These are phyloP conservation scores for Turnera subulata DNA, from an alignment of 345 rosid species.

Conservation along the genomic window DNA sequence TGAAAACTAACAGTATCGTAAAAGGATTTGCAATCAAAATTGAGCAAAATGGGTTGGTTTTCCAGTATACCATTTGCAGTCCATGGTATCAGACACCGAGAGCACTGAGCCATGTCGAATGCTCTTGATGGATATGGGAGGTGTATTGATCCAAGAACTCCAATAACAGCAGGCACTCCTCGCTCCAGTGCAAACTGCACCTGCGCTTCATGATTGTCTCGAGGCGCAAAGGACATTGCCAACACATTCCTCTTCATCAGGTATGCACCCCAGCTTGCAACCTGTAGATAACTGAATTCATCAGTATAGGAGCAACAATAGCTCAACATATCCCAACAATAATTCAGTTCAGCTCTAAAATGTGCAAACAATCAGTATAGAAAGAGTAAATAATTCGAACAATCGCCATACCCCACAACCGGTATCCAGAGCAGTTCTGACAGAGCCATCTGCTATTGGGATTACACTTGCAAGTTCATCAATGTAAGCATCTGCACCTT, in stretches of 20 bases:
- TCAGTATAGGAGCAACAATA: conserved; percentile 9
- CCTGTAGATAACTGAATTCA: conserved; percentile 38
- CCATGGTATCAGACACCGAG: conserved; percentile 96
- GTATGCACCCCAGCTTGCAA: conserved; percentile 99
- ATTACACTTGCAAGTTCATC: conserved; percentile 84
- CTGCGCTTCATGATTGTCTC: conserved; percentile 97
- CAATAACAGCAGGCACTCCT: conserved; percentile 90
- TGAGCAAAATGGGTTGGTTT: too few relatives aligned
- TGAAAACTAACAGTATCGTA: too few relatives aligned
- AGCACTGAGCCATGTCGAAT: conserved; percentile 98
- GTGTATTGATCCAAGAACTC: conserved; percentile 80
- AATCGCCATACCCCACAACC: conserved; percentile 83
- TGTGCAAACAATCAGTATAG: background rate
- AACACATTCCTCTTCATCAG: conserved; percentile 78
- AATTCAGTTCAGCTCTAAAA: background rate
- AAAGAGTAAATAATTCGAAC: background rate
- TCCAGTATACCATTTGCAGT: conserved; percentile 52
- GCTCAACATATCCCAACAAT: too few relatives aligned
- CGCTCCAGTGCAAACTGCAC: conserved; percentile 98
- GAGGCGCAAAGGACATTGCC: conserved; percentile 93
- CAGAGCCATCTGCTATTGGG: conserved; percentile 82
- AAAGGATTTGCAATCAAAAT: too few relatives aligned
- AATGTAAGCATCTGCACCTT: conserved; percentile 94
- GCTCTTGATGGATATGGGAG: conserved; percentile 95
- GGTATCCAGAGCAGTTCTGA: conserved; percentile 92